Evolutionary conservation across 352 stramenopile genomes (phyloP), one percentile per base, ranked within the genome.

Genomic region (Phytophthora aleatoria): DNA sequence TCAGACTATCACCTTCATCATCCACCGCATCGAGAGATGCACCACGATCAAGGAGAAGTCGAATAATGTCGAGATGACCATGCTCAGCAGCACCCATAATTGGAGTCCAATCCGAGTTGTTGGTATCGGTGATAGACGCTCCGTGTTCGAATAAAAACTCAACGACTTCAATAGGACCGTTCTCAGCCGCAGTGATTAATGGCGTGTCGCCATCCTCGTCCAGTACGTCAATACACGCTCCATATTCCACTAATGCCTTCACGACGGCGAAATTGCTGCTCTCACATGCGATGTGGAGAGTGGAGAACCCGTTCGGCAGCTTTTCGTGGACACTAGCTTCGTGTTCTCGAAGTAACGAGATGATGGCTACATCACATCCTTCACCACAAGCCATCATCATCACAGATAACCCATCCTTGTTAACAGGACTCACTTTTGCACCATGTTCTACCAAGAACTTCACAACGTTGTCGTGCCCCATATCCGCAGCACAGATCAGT

Each of bases 221-320:
- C 3, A 9, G 6, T 15, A 33, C 38, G 1, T 57, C 35, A 44
- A 57, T n/a, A 6, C 7, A 47, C 20, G 35, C 35, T 45, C 35
- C 35, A 47, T 44, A 35, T 24, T 38, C 50, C 1, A 57, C 5
- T 38, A 57, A 35, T 8, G 7, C 7, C 45, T 57, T 57, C 26
- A 57, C 50, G 15, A 36, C 24, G 15, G 20, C 26, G 35, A 57
- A 6, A 8, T 47, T 26, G 11, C 50, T 38, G 36, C 26, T 47
- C 26, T 41, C 38, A 41, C 51, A 58, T 3, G 51, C 52, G 6
- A 50, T 30, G n/a, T 59, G 52, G 27, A 59, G 26, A 43, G 52
- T 50, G 13, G 52, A 59, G 39, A 42, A 50, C 3, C 52, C 27
- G 11, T 13, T 59, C 41, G 52, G 52, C 13, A 63, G 35, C 27